Conservation (phyloP, 345 rosid species). For the Salix exigua region DNA sequence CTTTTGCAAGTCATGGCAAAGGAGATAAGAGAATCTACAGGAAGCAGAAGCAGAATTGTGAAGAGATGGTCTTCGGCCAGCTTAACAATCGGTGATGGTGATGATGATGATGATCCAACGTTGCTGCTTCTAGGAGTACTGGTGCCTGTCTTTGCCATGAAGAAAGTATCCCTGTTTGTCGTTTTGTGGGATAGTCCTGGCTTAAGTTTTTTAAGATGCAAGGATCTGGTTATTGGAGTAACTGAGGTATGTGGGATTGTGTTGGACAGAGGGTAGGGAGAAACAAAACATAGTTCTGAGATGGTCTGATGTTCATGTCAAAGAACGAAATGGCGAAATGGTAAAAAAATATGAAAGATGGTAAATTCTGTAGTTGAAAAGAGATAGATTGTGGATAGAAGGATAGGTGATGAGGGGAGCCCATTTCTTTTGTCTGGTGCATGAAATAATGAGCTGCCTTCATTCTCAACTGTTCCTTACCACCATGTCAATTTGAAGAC, state of each 20-base stretch:
- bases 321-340: background rate
- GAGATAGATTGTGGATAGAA: background rate
- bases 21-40: constrained; percentile 63
- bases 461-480: background rate
- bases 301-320: background rate
- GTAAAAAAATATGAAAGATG: background rate
- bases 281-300: background rate
- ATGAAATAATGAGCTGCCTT: background rate
- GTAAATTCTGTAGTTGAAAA: background rate
- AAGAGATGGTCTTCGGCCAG: constrained; percentile 66
- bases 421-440: constrained; percentile 7
- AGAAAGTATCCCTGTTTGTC: background rate
- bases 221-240: background rate
- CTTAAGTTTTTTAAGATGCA: background rate
- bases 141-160: constrained; percentile 38
- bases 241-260: background rate
- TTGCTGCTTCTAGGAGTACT: background rate
- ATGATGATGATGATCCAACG: constrained; percentile 14
- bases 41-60: constrained; percentile 72
- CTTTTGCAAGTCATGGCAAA: constrained; percentile 70
- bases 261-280: background rate
- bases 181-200: background rate
- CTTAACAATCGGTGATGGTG: constrained; percentile 40
- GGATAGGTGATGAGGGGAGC: constrained; percentile 1
- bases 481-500: background rate